phyloP scores from a whole-genome alignment of 1,139 yeast species.

The Hemisphaericaspora xylanilytica region DNA sequence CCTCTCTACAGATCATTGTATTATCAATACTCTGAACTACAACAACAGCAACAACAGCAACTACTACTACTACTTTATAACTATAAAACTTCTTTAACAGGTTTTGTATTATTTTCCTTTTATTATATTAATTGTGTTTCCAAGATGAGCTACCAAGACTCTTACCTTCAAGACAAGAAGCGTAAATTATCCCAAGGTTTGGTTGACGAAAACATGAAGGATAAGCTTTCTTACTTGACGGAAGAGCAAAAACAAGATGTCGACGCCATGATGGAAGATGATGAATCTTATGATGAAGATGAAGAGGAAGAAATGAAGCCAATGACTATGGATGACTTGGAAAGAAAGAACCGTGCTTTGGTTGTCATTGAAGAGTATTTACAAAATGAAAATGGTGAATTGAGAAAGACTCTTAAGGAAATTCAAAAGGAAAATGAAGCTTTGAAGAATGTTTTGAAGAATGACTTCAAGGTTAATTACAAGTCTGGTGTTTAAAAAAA shows the following conservation, averaged over 20 bases:
- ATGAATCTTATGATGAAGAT: constrained; percentile 8
- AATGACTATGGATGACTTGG: constrained; percentile 11
- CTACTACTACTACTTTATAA: background rate
- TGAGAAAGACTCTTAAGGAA: constrained; percentile 11
- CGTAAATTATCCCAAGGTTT: constrained; percentile 14
- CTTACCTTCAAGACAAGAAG: constrained; percentile 13
- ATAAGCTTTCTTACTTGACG: constrained; percentile 10
- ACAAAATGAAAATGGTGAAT: constrained; percentile 12
- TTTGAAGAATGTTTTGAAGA: constrained; percentile 12
- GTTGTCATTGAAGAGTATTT: constrained; percentile 13
- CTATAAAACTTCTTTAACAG: background rate
- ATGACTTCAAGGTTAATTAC: constrained; percentile 13
- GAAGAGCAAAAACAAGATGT: constrained; percentile 13
- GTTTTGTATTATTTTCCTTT: background rate
- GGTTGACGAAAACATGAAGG: constrained; percentile 12
- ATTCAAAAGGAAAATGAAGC: constrained; percentile 12
- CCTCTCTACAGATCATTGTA: constrained; percentile 6
- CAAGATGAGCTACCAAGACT: constrained; percentile 16
- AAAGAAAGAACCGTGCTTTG: constrained; percentile 12
- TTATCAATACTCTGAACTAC: constrained; percentile 6
- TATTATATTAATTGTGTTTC: constrained; percentile 5
- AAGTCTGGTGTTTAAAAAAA: constrained; percentile 7
- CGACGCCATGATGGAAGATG: constrained; percentile 7
- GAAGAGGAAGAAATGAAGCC: constrained; percentile 4
- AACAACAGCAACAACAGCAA: constrained; percentile 1